These are phyloP conservation scores for Medicago lupulina DNA, from an alignment of 306 rosid species.

Conservation along the genomic window DNA sequence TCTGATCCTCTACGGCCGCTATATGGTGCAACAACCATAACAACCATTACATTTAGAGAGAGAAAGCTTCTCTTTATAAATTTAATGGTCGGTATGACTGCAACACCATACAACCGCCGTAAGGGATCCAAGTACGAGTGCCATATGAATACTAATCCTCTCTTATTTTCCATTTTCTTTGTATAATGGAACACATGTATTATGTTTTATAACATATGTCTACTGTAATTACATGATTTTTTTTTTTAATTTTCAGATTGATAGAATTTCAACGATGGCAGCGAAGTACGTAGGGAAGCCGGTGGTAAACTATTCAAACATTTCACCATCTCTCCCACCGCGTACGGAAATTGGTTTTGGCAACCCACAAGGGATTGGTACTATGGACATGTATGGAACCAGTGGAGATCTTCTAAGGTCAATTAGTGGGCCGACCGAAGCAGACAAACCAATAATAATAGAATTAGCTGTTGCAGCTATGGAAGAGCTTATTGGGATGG, in stretches of 20 bases:
- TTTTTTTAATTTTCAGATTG: slow-evolving; percentile 64
- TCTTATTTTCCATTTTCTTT: background rate
- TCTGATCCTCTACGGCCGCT: background rate
- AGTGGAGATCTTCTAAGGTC: slow-evolving; percentile 78
- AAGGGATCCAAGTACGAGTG: background rate
- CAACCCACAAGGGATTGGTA: slow-evolving; percentile 55
- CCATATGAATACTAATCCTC: background rate
- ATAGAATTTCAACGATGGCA: slow-evolving; percentile 88
- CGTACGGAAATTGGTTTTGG: slow-evolving; percentile 80
- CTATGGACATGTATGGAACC: slow-evolving; percentile 65
- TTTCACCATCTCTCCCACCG: slow-evolving; percentile 70
- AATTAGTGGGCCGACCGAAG: slow-evolving; percentile 70
- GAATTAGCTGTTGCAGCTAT: slow-evolving; percentile 97
- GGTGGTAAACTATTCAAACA: slow-evolving; percentile 71
- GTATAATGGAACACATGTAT: background rate
- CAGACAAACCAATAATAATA: slow-evolving; percentile 84
- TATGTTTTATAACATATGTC: background rate
- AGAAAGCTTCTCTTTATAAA: background rate
- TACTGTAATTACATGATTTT: background rate
- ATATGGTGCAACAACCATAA: background rate
- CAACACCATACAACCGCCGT: background rate
- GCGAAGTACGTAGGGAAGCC: slow-evolving; percentile 97
- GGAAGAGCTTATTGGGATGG: slow-evolving; percentile 90
- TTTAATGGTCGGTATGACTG: background rate
- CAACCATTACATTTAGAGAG: background rate